Base-by-base conservation (phyloP, 257 asterid genomes). In the Solanum paucissectum region DNA sequence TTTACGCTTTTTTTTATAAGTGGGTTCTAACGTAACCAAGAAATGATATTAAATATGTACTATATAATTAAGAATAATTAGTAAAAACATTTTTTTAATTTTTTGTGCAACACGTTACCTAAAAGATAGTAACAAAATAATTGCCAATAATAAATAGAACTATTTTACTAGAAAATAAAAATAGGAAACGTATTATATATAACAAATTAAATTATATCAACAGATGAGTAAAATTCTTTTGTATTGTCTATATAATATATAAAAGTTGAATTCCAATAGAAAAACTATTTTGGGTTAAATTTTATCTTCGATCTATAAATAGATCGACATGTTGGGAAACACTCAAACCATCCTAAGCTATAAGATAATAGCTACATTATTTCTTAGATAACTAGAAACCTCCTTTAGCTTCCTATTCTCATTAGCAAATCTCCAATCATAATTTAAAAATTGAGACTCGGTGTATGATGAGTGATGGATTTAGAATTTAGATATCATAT, bases 271-370 rank as follows among this genome's bases (percentile, higher is more conserved):
- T 58, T 21, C 5, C 21, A 33, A 71, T 32, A 12, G 37, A 68
- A 16, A 33, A 32, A 6, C n/a, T 52, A n/a, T 18, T 52, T 52
- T 52, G n/a, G 9, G 62, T 52, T 52, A 6, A 52, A 52, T 18
- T 29, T 68, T 52, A 11, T 49, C 33, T 37, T 83, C 86, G 38
- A 66, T 29, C 81, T 90, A 90, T 90, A 90, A 90, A 90, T 88
- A 88, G 91, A 86, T 83, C 18, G 32, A n/a, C 82, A 52, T 18
- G 64, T 29, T 72, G 29, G 44, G 71, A 55, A 33, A 38, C 85
- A 58, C 64, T 83, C 60, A 66, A 20, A 29, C 71, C 88, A 87
- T 77, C 79, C 89, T 81, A 83, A 79, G 86, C 49, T 58, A 86
- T 20, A 34, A 72, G 81, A 13, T 60, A 55, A 49, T 83, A 52